Percentiles rank a stretch among this genome's conserved stretches.
Evolutionary conservation across 2,329 filamentous ascomycete genomes (phyloP).

Genomic region (Ceratocystis albifundus): DNA sequence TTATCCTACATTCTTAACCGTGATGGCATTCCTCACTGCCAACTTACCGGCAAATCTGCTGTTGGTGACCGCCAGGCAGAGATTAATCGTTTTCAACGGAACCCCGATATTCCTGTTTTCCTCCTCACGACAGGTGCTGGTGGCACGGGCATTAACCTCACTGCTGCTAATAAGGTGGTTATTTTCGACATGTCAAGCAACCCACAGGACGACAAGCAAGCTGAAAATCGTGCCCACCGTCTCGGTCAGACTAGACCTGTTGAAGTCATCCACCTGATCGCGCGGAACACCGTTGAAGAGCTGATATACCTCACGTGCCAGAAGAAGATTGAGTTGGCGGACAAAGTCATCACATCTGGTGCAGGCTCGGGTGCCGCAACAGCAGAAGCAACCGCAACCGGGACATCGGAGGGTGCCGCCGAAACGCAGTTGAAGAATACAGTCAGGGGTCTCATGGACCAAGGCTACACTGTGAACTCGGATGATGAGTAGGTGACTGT

Average conservation of each 20-base stretch:
- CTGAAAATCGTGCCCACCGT: slow-evolving; percentile 90
- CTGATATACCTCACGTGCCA: slow-evolving; percentile 83
- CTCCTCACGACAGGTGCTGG: slow-evolving; percentile 87
- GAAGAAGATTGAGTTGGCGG: slow-evolving; percentile 83
- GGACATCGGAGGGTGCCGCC: neutral
- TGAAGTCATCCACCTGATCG: slow-evolving; percentile 78
- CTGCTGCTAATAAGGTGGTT: slow-evolving; percentile 91
- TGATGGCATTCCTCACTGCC: slow-evolving; percentile 61
- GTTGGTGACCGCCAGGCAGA: slow-evolving; percentile 76
- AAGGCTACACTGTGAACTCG: slow-evolving; percentile 4
- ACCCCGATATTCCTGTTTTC: slow-evolving; percentile 74
- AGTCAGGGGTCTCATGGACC: slow-evolving; percentile 21
- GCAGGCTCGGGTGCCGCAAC: slow-evolving; percentile 49
- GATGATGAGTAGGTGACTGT: neutral
- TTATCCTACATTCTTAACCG: slow-evolving; percentile 69
- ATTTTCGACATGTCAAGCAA: slow-evolving; percentile 98
- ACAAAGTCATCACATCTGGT: slow-evolving; percentile 46
- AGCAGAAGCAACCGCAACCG: slow-evolving; percentile 31
- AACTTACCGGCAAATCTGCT: slow-evolving; percentile 74
- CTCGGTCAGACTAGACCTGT: slow-evolving; percentile 86
- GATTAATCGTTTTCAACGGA: slow-evolving; percentile 73
- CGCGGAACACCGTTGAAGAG: slow-evolving; percentile 75
- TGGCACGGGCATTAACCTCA: slow-evolving; percentile 93
- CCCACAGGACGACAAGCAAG: slow-evolving; percentile 95
- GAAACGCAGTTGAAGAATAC: slow-evolving; percentile 16